phyloP scores from a whole-genome alignment of 192 early-diverging fungal genomes.

The Gigaspora rosea region DNA sequence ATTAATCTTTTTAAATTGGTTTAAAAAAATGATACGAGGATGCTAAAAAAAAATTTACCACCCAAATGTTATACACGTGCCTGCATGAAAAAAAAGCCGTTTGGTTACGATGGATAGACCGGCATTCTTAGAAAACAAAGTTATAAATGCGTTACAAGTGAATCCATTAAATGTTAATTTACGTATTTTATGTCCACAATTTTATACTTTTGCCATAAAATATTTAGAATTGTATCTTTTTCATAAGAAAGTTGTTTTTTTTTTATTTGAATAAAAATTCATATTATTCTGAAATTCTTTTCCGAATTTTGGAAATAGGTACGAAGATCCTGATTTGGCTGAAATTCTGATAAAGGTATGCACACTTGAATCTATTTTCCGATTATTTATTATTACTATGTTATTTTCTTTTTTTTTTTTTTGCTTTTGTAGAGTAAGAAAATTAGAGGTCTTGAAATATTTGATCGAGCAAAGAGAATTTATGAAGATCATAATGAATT shows the following conservation, averaged over 20 bases:
- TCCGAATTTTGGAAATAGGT: not conserved
- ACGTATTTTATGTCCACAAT: not conserved
- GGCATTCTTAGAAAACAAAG: not conserved
- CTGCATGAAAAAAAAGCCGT: not conserved
- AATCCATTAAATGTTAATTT: not conserved
- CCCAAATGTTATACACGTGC: not conserved
- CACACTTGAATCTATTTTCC: not conserved
- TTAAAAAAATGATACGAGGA: not conserved
- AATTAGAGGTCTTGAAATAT: not conserved
- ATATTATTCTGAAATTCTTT: not conserved
- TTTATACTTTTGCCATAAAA: not conserved
- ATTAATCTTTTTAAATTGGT: not conserved
- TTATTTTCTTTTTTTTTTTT: too few species aligned
- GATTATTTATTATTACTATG: not conserved
- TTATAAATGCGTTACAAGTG: not conserved
- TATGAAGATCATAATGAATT: not conserved
- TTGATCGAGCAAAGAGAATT: not conserved
- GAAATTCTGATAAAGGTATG: not conserved
- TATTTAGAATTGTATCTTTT: not conserved
- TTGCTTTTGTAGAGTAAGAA: not conserved
- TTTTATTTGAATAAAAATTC: too few species aligned
- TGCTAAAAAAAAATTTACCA: not conserved
- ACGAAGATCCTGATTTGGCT: not conserved
- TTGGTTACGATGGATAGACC: not conserved
- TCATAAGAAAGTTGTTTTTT: not conserved